Percentiles rank a stretch among this genome's conserved stretches.
Evolutionary conservation across 345 rosid genomes (phyloP).

Genomic region (Zanthoxylum bungeanum): DNA sequence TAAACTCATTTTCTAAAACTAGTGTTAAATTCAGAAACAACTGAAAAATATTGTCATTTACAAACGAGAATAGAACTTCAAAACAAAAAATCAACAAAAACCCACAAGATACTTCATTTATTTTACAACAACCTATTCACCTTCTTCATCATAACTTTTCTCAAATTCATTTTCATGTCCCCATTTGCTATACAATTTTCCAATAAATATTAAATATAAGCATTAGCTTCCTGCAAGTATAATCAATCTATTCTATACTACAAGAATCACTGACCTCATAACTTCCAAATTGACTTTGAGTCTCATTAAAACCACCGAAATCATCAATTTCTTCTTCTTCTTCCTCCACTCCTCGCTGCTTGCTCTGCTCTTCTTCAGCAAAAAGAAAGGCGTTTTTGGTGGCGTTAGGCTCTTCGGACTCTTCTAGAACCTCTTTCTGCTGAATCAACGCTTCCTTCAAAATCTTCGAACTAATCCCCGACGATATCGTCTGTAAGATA

Average conservation of each 20-base stretch:
- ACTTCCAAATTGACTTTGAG: constrained; percentile 49
- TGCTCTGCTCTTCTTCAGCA: constrained; percentile 36
- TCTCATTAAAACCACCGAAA: constrained; percentile 60
- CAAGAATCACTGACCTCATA: constrained; percentile 40
- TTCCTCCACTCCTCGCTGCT: constrained; percentile 10
- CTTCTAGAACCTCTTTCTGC: constrained; percentile 77
- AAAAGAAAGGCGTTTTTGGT: constrained; percentile 26
- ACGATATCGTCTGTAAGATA: constrained; percentile 48
- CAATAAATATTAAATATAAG: no score
- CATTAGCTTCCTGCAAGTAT: neutral
- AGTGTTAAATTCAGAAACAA: no score
- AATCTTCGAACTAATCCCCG: constrained; percentile 76
- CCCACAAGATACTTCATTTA: neutral
- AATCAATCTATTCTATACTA: no score
- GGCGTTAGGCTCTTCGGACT: constrained; percentile 37
- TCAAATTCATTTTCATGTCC: neutral
- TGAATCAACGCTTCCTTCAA: constrained; percentile 79
- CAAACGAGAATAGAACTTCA: neutral
- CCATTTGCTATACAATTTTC: neutral
- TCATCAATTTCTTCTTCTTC: constrained; percentile 61
- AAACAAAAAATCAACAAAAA: neutral
- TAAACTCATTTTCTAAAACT: neutral
- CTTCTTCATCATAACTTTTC: neutral
- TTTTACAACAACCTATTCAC: no score
- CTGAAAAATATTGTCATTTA: neutral